phyloP scores from a whole-genome alignment of 129 eudicot genomes.

The Arctium minus region DNA sequence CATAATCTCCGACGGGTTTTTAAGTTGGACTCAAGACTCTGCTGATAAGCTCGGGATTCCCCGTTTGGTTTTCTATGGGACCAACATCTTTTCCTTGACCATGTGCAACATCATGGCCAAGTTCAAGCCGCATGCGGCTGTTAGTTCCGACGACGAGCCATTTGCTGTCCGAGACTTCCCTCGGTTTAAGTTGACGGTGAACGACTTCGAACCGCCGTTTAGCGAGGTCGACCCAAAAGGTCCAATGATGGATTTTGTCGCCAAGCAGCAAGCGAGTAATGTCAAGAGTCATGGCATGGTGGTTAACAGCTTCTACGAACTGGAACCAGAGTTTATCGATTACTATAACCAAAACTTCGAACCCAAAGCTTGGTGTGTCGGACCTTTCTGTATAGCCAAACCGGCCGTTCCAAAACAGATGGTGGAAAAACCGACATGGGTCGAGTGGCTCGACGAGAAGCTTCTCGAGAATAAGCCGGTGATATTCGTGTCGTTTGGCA shows the following conservation, averaged over 20 bases:
- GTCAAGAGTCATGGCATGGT: conserved; percentile 41
- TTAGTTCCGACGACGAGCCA: conserved; percentile 23
- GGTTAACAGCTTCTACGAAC: conserved; percentile 54
- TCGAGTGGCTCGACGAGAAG: conserved; percentile 46
- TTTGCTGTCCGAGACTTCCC: conserved; percentile 37
- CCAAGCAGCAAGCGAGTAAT: conserved; percentile 14
- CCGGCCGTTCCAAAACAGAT: neutral
- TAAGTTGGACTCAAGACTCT: conserved; percentile 41
- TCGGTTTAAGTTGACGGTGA: conserved; percentile 31
- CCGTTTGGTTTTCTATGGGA: conserved; percentile 44
- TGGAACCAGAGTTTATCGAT: conserved; percentile 37
- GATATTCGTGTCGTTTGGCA: conserved; percentile 57
- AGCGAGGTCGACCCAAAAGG: conserved; percentile 36
- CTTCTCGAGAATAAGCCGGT: conserved; percentile 28
- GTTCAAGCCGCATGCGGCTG: conserved; percentile 27
- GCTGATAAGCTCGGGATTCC: conserved; percentile 39
- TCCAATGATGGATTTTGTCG: conserved; percentile 12
- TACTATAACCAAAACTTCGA: conserved; percentile 34
- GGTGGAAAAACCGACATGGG: conserved; percentile 24
- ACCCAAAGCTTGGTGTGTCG: conserved; percentile 46
- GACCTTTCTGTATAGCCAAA: conserved; percentile 49
- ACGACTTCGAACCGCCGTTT: conserved; percentile 43
- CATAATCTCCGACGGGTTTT: conserved; percentile 43
- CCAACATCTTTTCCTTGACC: conserved; percentile 32
- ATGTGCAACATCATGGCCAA: conserved; percentile 22